Conservation (phyloP, 73 alveolate genomes). For the Blepharisma stoltei region DNA sequence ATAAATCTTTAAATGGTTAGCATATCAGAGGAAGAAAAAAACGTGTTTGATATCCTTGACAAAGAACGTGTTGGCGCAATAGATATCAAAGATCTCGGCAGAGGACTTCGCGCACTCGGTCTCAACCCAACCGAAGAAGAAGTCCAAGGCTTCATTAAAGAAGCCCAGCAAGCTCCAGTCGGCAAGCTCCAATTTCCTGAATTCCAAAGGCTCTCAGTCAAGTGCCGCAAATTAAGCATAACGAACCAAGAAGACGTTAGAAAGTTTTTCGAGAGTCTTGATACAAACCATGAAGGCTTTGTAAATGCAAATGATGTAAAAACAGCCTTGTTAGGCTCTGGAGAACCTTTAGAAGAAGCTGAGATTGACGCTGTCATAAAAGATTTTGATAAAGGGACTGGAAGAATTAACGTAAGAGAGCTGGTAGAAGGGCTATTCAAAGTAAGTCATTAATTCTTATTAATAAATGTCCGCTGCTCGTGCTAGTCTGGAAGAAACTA, state of each 20-base stretch:
- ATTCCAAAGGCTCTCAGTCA: background rate
- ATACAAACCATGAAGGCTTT: constrained; percentile 3
- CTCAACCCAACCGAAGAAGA: constrained; percentile 6
- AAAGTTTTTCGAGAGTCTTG: constrained; percentile 11
- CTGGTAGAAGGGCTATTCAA: constrained; percentile 18
- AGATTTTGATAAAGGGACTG: constrained; percentile 1
- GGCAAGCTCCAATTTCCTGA: background rate
- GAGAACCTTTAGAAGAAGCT: constrained; percentile 24
- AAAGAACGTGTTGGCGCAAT: background rate
- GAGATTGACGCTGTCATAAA: background rate
- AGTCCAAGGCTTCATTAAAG: background rate
- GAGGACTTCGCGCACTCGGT: constrained; percentile 22
- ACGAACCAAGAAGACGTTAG: constrained; percentile 6
- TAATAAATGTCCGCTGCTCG: background rate
- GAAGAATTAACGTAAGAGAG: background rate
- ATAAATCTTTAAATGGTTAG: too few species aligned
- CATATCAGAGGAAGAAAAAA: too few species aligned
- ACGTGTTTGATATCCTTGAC: background rate
- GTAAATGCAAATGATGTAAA: constrained; percentile 9
- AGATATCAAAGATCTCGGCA: constrained; percentile 26
- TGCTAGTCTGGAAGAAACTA: constrained; percentile 31
- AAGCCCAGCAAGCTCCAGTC: background rate
- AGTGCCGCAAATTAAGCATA: background rate
- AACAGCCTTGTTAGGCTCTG: constrained; percentile 12
- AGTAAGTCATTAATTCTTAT: background rate